These are phyloP conservation scores for Globisporangium middletonii DNA, from an alignment of 352 stramenopile species.

Conservation along the genomic window DNA sequence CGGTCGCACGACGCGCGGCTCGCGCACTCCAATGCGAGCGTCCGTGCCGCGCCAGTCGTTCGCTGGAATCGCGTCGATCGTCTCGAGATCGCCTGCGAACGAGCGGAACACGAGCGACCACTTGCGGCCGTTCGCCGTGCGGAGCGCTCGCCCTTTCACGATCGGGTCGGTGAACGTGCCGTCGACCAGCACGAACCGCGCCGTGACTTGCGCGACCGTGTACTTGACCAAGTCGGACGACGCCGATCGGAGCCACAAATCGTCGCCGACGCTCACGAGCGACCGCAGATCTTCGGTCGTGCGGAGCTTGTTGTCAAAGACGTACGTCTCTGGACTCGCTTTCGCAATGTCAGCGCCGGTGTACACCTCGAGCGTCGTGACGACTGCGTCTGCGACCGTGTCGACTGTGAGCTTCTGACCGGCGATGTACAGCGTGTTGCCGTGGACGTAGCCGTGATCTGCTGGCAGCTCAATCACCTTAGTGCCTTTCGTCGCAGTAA, in stretches of 20 bases:
- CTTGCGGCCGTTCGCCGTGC: conserved; percentile 37
- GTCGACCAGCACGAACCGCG: conserved; percentile 36
- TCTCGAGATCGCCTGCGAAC: conserved; percentile 45
- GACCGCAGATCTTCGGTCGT: conserved; percentile 49
- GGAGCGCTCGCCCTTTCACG: conserved; percentile 24
- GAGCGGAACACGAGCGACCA: conserved; percentile 73
- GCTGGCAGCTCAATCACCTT: conserved; percentile 35
- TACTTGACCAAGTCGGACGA: conserved; percentile 48
- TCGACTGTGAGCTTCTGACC: conserved; percentile 30
- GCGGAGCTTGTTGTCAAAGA: conserved; percentile 60
- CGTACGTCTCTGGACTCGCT: conserved; percentile 25
- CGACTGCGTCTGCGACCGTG: conserved; percentile 12
- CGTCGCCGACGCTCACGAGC: conserved; percentile 27
- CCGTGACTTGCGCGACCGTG: conserved; percentile 18
- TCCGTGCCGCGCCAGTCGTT: conserved; percentile 56
- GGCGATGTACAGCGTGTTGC: conserved; percentile 35
- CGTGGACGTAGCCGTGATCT: conserved; percentile 28
- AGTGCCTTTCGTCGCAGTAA: conserved; percentile 25
- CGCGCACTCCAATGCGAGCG: conserved; percentile 39
- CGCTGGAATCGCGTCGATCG: conserved; percentile 47
- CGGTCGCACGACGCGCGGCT: conserved; percentile 25
- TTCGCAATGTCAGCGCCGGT: conserved; percentile 22
- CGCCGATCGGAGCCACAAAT: conserved; percentile 45
- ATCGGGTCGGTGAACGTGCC: conserved; percentile 42
- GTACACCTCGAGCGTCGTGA: conserved; percentile 35